Evolutionary conservation across 2,329 filamentous ascomycete genomes (phyloP), one percentile per base, ranked within the genome.

Genomic region (Talaromyces pinophilus): DNA sequence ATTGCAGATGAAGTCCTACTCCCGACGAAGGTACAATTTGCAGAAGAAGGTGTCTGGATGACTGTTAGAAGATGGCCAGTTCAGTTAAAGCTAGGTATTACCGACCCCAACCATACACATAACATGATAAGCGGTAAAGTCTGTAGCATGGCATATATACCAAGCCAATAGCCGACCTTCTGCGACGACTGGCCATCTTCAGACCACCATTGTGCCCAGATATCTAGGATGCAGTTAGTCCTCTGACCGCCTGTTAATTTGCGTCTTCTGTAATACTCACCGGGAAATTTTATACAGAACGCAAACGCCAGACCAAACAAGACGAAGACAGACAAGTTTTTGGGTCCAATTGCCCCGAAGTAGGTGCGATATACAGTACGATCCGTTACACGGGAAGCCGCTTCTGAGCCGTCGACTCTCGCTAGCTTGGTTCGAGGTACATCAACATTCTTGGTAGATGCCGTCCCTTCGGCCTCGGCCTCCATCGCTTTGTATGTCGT

Each of bases 161-260:
- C 55, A 25, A 59, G 55, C 55, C 55, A 59, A 19, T 59, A 59
- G 19, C 55, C 55, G 44, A 59, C 30, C 13, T 59, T 40, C 35
- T 59, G 33, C 6, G 55, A 59, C 19, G 33, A 42, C n/a, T 33
- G 30, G 33, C 44, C 22, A 28, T 42, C 55, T 40, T 59, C 35
- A 42, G 55, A 59, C 55, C 55, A 59, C 55, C 55, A 59, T 59
- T 59, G 55, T 42, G 55, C 35, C 55, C 55, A 59, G 55, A 59
- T 59, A 42, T 59, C 55, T 59, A 13, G 19, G 8, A 22, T 59
- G 2, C 7, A 4, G 35, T 59, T 42, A 59, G 35, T 22, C 15
- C 17, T 19, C 44, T 22, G 44, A 2, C 3, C 22, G n/a, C 7
- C 17, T 19, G 19, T 59, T 25, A 7, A 40, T n/a, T n/a, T 40